Evolutionary conservation across 768 basidiomycete genomes (phyloP).

Genomic region (Tylopilus vinaceipallidus): DNA sequence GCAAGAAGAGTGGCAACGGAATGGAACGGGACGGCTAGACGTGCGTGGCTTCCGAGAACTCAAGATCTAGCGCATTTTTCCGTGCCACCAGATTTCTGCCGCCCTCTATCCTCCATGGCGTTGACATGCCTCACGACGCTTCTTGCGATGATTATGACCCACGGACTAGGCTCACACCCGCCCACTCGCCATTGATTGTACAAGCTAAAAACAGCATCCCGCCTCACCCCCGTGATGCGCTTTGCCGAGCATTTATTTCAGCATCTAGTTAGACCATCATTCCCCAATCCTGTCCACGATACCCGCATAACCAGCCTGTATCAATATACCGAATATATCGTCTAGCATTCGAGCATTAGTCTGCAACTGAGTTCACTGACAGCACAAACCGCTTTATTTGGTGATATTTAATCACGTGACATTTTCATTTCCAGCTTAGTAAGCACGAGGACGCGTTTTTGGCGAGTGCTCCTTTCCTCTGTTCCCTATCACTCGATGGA

Average conservation of each 20-base stretch:
- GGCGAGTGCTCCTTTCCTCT: constrained; percentile 6
- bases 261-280: constrained; percentile 31
- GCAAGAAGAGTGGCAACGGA: constrained; percentile 57
- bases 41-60: constrained; percentile 77
- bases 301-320: constrained; percentile 30
- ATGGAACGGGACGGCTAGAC: constrained; percentile 70
- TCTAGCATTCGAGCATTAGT: not conserved
- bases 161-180: not conserved
- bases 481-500: constrained; percentile 5
- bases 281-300: constrained; percentile 17
- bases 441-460: too few species aligned
- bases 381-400: too few species aligned
- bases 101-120: not conserved
- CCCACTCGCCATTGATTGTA: too few species aligned
- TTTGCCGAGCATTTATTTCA: constrained; percentile 22
- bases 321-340: constrained; percentile 23
- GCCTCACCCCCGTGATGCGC: not conserved
- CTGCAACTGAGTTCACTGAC: too few species aligned
- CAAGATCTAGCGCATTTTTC: constrained; percentile 52
- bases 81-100: not conserved
- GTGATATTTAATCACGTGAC: constrained; percentile 16
- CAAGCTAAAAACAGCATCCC: constrained; percentile 3
- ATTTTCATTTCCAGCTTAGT: too few species aligned
- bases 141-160: constrained; percentile 9
- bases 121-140: constrained; percentile 10